These are phyloP conservation scores for Epichloe bromicola DNA, from an alignment of 2,329 filamentous ascomycete species.

Conservation along the genomic window DNA sequence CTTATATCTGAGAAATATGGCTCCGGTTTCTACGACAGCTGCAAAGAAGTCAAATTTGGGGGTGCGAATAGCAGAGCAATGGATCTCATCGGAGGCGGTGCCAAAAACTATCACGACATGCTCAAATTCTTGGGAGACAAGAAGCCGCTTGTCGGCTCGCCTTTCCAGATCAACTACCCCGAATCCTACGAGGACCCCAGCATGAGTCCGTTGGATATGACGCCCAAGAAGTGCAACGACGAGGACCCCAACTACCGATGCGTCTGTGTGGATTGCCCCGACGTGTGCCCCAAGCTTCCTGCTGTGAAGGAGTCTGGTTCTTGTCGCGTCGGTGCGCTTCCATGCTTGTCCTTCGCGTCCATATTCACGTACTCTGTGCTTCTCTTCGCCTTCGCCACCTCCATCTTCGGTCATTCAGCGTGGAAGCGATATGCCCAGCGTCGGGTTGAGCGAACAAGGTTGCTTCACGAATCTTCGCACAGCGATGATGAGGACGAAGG, in stretches of 20 bases:
- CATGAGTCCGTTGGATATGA: constrained; percentile 63
- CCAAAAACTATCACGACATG: constrained; percentile 77
- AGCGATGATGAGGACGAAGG: constrained; percentile 94
- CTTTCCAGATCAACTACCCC: constrained; percentile 96
- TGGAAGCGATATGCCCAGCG: constrained; percentile 61
- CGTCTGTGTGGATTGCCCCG: constrained; percentile 85
- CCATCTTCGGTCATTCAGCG: constrained; percentile 59
- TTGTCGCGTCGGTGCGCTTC: constrained; percentile 77
- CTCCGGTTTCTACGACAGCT: constrained; percentile 85
- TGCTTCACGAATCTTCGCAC: constrained; percentile 70
- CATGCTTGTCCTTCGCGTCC: constrained; percentile 85
- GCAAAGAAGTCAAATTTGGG: constrained; percentile 97
- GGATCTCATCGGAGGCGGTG: constrained; percentile 89
- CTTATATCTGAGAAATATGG: constrained; percentile 76
- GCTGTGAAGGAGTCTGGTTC: constrained; percentile 54
- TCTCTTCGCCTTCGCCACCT: constrained; percentile 51
- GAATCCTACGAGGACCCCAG: constrained; percentile 44
- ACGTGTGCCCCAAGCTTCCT: constrained; percentile 71
- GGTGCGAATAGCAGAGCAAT: constrained; percentile 89
- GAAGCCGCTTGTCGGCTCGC: constrained; percentile 70
- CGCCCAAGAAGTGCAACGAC: constrained; percentile 78
- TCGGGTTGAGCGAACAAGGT: constrained; percentile 68
- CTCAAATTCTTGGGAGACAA: constrained; percentile 89
- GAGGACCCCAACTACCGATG: constrained; percentile 76
- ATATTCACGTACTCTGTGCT: constrained; percentile 75